Evolutionary conservation across 495 filamentous ascomycete species (phyloP), one percentile per base, ranked within the genome.

Genomic region (Xylaria curta): DNA sequence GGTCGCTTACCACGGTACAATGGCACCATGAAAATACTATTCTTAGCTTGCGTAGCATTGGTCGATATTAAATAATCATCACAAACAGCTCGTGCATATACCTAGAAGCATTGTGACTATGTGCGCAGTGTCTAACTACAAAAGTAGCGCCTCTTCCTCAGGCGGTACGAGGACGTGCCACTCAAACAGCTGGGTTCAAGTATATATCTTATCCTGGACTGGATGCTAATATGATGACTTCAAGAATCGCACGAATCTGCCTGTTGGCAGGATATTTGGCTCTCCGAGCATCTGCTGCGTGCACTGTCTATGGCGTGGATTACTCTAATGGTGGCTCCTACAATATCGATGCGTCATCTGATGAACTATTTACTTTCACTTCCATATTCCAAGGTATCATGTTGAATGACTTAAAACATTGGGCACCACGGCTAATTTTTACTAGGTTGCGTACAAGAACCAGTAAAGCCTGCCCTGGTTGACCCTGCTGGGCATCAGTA

Each of bases 261-360:
- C 31, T 78, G 0, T 24, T 76, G 17, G 44, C 66, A 61, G 60
- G 76, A 2, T 38, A 79, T 63, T 61, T 83, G 42, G 68, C 73
- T 42, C 42, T 77, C n/a, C 71, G 76, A 21, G 78, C 72, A 33
- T 68, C 74, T 46, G 81, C 82, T 44, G 76, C 75, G 9, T 84
- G 82, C 60, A 74, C 76, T 13, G 82, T 79, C 69, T 84, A 82
- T 62, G 82, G 82, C 6, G 80, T 84, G 49, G 81, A 84, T 54
- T 84, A 81, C 51, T 76, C 81, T 62, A 83, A 81, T 59, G 81
- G 82, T 3, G 82, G 82, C 5, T 72, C 77, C 15, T 84, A 84
- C 66, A 78, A 83, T 68, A 82, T 84, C 51, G 82, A 84, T 66
- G 51, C 72, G 2, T 68, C 81, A 4, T 84, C 82, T 28, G 81